Base-by-base conservation (phyloP, 2,329 filamentous ascomycete species). In the Mycosphaerella arachidis region DNA sequence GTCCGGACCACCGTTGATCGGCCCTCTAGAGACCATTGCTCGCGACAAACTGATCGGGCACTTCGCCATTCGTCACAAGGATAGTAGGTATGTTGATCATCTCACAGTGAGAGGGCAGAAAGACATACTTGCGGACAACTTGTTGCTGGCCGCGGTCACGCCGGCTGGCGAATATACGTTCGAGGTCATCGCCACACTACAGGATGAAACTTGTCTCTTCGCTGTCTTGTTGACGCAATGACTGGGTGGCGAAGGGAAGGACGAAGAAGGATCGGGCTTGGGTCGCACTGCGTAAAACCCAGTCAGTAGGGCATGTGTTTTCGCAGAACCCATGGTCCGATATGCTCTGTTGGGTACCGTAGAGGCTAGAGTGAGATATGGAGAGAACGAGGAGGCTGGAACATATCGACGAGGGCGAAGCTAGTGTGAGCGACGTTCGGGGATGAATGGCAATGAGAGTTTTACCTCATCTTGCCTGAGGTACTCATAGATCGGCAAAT, bases 401-500 rank as follows among this genome's bases (percentile, higher is more conserved):
- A 24, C 24, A 24, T 24, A 24, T 24, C 24, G 24, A 24, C 3
- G 24, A 3, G 24, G 24, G 24, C 24, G 24, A 24, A 3, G 24
- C 24, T 24, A 24, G 24, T 24, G 24, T 24, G 24, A 24, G 24
- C 24, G 24, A 24, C 24, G 24, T 24, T 24, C 24, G 2, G 24
- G 24, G 24, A 24, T 24, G 24, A 24, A 24, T 24, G n/a, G n/a
- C n/a, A n/a, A n/a, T n/a, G 30, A 53, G 29, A 31, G 12, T 2
- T 18, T 12, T 10, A 60, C 16, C 58, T 54, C 57, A 48, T 52
- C 50, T 35, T 59, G 45, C 30, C 56, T 50, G 18, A 66, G 35
- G 20, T 60, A 64, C 40, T 66, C 58, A 31, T 64, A 64, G 30
- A 64, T 57, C 20, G 60, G 58, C 58, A 66, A 55, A 10, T 59